phyloP scores from a whole-genome alignment of 139 green algal genomes.

The Chlorella sp. region DNA sequence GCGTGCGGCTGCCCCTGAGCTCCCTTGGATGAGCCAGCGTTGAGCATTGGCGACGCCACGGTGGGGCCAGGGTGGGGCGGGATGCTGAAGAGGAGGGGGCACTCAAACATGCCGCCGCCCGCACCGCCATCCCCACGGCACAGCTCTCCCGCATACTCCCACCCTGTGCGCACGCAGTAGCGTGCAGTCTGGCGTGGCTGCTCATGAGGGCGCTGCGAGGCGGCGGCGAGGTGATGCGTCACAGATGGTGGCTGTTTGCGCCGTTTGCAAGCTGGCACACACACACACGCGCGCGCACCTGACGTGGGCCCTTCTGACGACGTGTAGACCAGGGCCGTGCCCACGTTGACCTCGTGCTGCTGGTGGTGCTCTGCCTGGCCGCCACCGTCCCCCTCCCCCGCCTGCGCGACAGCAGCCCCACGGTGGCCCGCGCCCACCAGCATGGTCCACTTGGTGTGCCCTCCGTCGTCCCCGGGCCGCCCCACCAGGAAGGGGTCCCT shows the following conservation, averaged over 20 bases:
- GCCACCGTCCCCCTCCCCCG: too few species aligned
- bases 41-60: too few species aligned
- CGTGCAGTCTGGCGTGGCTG: too few species aligned
- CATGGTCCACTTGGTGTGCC: background rate
- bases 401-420: too few species aligned
- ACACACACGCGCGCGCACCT: background rate
- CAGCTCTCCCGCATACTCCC: conserved; percentile 36
- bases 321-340: conserved; percentile 28
- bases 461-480: too few species aligned
- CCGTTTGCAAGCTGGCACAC: background rate
- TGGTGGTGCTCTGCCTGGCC: too few species aligned
- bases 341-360: too few species aligned
- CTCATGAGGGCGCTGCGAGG: background rate
- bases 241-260: background rate
- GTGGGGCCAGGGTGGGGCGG: too few species aligned
- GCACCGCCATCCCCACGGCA: conserved; percentile 18
- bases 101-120: conserved; percentile 43
- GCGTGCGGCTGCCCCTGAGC: background rate
- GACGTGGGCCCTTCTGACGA: background rate
- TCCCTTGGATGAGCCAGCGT: too few species aligned
- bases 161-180: too few species aligned
- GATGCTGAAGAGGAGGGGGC: conserved; percentile 28
- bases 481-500: too few species aligned
- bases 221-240: background rate
- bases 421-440: background rate